Percentiles rank a stretch among this genome's conserved stretches.
Conservation (phyloP, 179 eudicot genomes). For the Vitellaria paradoxa region DNA sequence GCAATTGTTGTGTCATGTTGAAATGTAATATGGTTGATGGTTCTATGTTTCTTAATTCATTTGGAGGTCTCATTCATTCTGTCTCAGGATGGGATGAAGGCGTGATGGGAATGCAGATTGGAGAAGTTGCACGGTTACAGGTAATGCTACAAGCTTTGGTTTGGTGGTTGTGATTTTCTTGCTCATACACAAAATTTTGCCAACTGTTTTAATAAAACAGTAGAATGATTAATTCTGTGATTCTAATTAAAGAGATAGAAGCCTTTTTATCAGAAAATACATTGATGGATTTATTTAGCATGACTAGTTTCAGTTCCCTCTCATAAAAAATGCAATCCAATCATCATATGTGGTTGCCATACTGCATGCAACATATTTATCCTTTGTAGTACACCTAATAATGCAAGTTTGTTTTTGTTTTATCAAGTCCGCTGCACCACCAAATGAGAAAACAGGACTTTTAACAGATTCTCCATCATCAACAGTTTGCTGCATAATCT, state of each 20-base stretch:
- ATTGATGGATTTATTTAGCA: too few species aligned
- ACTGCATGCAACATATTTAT: too few species aligned
- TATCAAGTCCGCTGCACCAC: too few species aligned
- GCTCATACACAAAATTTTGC: not conserved
- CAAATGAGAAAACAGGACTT: too few species aligned
- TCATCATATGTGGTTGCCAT: too few species aligned
- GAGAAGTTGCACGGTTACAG: conserved; percentile 79
- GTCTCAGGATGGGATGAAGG: conserved; percentile 98
- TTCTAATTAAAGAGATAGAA: not conserved
- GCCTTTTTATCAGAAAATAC: too few species aligned
- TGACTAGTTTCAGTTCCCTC: too few species aligned
- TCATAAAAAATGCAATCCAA: too few species aligned
- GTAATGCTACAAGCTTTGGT: conserved; percentile 29
- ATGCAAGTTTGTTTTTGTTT: too few species aligned
- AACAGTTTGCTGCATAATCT: too few species aligned
- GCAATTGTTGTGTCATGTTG: not conserved
- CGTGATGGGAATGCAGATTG: conserved; percentile 91
- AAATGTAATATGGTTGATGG: not conserved
- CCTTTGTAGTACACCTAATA: too few species aligned
- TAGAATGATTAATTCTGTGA: not conserved
- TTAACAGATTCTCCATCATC: too few species aligned
- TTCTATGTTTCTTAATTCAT: not conserved
- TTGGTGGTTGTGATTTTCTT: not conserved
- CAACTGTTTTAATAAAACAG: not conserved
- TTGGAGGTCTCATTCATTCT: not conserved